phyloP scores from a whole-genome alignment of 768 basidiomycete genomes.

The Candolleomyces efflorescens region DNA sequence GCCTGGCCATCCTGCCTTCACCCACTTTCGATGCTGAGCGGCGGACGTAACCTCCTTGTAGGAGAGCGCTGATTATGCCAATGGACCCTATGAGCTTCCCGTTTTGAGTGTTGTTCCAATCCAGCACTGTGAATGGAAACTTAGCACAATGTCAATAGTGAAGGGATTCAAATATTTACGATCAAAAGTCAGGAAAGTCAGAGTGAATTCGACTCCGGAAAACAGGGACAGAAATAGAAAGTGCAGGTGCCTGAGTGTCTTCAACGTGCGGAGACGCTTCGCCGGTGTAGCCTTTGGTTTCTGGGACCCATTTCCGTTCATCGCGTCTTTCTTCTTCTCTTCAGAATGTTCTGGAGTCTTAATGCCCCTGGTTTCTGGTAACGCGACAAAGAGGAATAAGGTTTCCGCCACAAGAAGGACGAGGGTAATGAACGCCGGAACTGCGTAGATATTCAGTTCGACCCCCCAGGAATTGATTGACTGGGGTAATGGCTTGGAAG shows the following conservation, averaged over 20 bases:
- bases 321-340: conserved; percentile 13
- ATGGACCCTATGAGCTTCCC: conserved; percentile 83
- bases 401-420: conserved; percentile 78
- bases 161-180: conserved; percentile 40
- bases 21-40: conserved; percentile 70
- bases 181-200: conserved; percentile 93
- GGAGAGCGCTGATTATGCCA: conserved; percentile 82
- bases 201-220: conserved; percentile 94
- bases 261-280: conserved; percentile 54
- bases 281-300: conserved; percentile 31
- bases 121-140: conserved; percentile 52
- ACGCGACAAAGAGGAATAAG: conserved; percentile 60
- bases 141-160: not conserved
- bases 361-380: conserved; percentile 78
- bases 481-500: conserved; percentile 72
- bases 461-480: conserved; percentile 50
- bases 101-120: conserved; percentile 88
- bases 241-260: conserved; percentile 63
- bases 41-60: conserved; percentile 95
- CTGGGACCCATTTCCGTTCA: conserved; percentile 21
- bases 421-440: conserved; percentile 83
- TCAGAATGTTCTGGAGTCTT: conserved; percentile 11
- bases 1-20: conserved; percentile 78
- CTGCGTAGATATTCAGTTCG: conserved; percentile 85
- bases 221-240: conserved; percentile 87